phyloP scores from a whole-genome alignment of 306 rosid genomes.

The Vigna mungo region DNA sequence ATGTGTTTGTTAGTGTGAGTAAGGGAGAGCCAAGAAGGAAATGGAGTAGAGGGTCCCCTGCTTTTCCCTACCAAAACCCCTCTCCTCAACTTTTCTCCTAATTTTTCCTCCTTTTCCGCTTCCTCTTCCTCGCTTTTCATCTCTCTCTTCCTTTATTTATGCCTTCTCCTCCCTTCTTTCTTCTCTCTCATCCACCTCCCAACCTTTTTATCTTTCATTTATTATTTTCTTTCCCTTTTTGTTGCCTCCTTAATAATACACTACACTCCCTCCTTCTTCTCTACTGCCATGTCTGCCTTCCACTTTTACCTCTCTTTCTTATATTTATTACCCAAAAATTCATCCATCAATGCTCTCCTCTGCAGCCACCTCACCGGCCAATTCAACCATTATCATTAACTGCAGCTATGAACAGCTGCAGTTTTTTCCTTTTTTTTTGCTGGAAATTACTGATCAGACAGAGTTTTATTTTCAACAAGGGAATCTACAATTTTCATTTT shows the following conservation, averaged over 20 bases:
- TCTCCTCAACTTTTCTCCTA: slow-evolving; percentile 76
- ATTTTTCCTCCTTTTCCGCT: slow-evolving; percentile 83
- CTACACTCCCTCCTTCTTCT: neutral
- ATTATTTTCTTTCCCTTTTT: slow-evolving; percentile 1
- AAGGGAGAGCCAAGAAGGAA: slow-evolving; percentile 48
- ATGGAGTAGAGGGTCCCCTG: slow-evolving; percentile 74
- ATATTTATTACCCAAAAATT: too few species aligned
- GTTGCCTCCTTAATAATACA: neutral
- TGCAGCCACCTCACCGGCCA: neutral
- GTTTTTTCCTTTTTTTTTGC: too few species aligned
- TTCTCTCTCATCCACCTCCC: neutral
- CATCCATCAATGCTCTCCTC: too few species aligned
- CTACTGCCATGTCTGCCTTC: too few species aligned
- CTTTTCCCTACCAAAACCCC: slow-evolving; percentile 66
- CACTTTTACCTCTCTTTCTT: neutral
- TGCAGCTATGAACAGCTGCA: too few species aligned
- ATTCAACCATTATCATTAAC: neutral
- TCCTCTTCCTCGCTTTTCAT: slow-evolving; percentile 60
- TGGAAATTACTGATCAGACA: too few species aligned
- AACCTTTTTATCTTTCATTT: neutral
- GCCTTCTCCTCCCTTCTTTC: neutral
- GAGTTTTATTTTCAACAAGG: too few species aligned
- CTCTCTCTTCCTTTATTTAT: slow-evolving; percentile 45
- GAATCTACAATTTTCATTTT: too few species aligned
- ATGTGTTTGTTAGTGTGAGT: slow-evolving; percentile 32